Evolutionary conservation across 2,329 filamentous ascomycete species (phyloP).

Genomic region (Penicillium nordicum): DNA sequence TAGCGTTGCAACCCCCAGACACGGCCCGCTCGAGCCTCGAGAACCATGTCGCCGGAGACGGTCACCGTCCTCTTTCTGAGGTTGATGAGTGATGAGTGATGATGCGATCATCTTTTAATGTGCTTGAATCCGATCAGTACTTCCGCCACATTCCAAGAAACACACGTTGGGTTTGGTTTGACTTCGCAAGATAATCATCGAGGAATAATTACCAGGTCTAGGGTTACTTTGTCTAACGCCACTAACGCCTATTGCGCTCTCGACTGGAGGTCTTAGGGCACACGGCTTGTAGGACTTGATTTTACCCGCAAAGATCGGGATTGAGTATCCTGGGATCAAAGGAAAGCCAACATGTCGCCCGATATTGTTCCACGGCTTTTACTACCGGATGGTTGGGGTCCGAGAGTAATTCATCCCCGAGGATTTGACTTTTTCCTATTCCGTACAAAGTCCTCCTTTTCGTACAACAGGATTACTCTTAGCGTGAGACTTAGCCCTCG

Average conservation of each 20-base stretch:
- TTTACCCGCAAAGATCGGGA: neutral
- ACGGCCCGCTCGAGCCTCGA: neutral
- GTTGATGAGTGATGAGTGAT: neutral
- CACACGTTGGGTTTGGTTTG: neutral
- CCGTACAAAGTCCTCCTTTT: neutral
- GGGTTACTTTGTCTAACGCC: neutral
- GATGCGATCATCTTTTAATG: neutral
- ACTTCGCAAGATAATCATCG: neutral
- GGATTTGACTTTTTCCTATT: neutral
- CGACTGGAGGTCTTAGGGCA: neutral
- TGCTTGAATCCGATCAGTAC: neutral
- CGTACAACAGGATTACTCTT: neutral
- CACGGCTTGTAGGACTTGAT: neutral
- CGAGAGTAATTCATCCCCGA: neutral
- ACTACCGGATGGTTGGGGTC: neutral
- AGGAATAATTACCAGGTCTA: neutral
- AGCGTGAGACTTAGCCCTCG: neutral
- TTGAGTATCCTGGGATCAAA: neutral
- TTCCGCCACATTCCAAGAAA: neutral
- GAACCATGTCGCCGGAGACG: conserved; percentile 1
- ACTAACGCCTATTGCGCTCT: neutral
- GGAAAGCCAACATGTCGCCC: neutral
- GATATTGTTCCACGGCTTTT: neutral
- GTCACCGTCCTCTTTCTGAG: neutral
- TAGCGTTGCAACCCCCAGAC: conserved; percentile 1